These are phyloP conservation scores for Tetrahymena elliotti DNA, from an alignment of 73 alveolate species.

Conservation along the genomic window DNA sequence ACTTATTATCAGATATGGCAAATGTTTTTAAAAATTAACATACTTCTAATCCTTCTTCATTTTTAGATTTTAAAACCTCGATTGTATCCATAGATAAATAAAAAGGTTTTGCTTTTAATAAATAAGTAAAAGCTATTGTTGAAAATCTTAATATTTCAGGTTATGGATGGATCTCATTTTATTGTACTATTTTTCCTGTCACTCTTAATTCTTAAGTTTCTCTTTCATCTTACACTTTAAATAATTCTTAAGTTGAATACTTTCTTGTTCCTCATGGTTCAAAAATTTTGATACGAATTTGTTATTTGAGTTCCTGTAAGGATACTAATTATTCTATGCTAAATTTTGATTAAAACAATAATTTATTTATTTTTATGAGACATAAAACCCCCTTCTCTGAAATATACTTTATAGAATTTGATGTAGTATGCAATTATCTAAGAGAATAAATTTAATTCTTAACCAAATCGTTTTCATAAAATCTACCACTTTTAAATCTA, in stretches of 20 bases:
- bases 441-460: too few relatives aligned
- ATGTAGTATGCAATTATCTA: too few relatives aligned
- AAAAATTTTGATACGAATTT: background rate
- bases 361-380: too few relatives aligned
- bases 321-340: background rate
- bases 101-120: background rate
- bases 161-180: background rate
- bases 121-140: background rate
- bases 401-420: too few relatives aligned
- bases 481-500: too few relatives aligned
- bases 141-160: background rate
- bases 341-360: too few relatives aligned
- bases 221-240: background rate
- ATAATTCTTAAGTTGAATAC: background rate
- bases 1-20: background rate
- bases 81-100: background rate
- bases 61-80: background rate
- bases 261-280: background rate
- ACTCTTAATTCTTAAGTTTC: background rate
- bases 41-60: background rate
- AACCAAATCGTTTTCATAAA: too few relatives aligned
- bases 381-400: too few relatives aligned
- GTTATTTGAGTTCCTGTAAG: background rate
- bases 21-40: background rate
- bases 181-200: background rate